Base-by-base conservation (phyloP, 2,329 filamentous ascomycete genomes). In the Coleophoma crateriformis region DNA sequence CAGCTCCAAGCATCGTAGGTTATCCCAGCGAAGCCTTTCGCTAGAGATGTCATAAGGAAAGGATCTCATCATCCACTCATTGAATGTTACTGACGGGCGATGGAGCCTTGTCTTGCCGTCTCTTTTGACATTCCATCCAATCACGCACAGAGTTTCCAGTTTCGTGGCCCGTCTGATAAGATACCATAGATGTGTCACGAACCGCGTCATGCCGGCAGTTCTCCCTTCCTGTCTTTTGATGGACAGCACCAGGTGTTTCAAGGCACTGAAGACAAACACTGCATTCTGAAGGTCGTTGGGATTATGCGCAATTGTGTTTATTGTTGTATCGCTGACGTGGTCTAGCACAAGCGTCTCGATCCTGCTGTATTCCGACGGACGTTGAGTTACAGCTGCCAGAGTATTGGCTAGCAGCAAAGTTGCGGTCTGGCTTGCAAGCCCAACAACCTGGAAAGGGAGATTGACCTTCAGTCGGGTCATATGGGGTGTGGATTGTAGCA, bases 341-440 rank as follows among this genome's bases (percentile, higher is more conserved):
- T 79, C 76, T 3, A 79, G 54, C 1, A 78, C 74, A 37, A 79
- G 60, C 0, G 71, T 71, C 54, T 71, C 68, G 4, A 79, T 65
- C 3, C 60, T 49, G 33, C 64, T 62, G 46, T 70, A 68, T 48
- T 75, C 74, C 49, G 75, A 70, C 1, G 69, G 67, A 7, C 76
- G 68, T 32, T 65, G 61, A 3, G 70, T 70, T 46, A 79, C 64
- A 3, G 72, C 73, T 52, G 75, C 74, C 50, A 79, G 64, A 3
- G 72, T 76, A 49, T 76, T 78, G 46, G 74, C 75, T 14, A 79
- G 63, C n/a, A 79, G 70, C 55, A 75, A 69, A 10, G 75, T 79
- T 15, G 74, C 69, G 40, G 74, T 71, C 50, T 68, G 68, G 51
- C 69, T 73, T 51, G 72, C 65, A 10, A 65, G 64, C 14, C 71